These are phyloP conservation scores for Dictyostelium firmibasis DNA, from an alignment of 78 protist genomes.

Conservation along the genomic window DNA sequence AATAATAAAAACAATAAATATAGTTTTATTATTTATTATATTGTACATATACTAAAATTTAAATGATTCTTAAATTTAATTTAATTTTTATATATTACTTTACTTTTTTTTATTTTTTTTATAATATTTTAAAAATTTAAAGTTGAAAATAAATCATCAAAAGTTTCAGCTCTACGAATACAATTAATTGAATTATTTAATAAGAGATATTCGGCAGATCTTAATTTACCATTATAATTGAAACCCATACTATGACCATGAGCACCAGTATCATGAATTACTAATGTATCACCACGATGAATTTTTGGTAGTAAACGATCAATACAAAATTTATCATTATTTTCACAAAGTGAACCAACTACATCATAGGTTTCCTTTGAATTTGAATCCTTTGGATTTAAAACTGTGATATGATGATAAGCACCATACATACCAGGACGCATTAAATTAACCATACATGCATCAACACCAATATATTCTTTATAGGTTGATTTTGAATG, in stretches of 20 bases:
- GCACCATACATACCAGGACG: slow-evolving; percentile 77
- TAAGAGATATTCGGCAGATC: slow-evolving; percentile 62
- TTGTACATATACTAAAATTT: too few species aligned
- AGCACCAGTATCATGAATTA: slow-evolving; percentile 73
- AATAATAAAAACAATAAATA: not conserved
- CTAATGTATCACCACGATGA: not conserved
- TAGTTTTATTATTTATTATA: too few species aligned
- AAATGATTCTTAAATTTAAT: too few species aligned
- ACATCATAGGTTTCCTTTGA: slow-evolving; percentile 22
- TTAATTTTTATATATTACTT: not conserved
- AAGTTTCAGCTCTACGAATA: slow-evolving; percentile 71
- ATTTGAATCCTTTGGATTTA: not conserved
- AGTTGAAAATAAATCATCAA: slow-evolving; percentile 59
- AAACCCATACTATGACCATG: slow-evolving; percentile 80
- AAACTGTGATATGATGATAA: slow-evolving; percentile 42
- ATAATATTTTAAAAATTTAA: not conserved
- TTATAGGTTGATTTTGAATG: slow-evolving; percentile 62
- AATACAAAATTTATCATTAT: slow-evolving; percentile 66
- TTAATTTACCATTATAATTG: slow-evolving; percentile 65
- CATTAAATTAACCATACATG: slow-evolving; percentile 74
- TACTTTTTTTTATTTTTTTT: not conserved
- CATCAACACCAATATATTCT: slow-evolving; percentile 73
- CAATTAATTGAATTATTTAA: not conserved
- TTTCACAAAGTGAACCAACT: slow-evolving; percentile 74
- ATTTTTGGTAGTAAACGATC: slow-evolving; percentile 44